Base-by-base conservation (phyloP, 1,284 basidiomycete genomes). In the Anthracocystis setariae region DNA sequence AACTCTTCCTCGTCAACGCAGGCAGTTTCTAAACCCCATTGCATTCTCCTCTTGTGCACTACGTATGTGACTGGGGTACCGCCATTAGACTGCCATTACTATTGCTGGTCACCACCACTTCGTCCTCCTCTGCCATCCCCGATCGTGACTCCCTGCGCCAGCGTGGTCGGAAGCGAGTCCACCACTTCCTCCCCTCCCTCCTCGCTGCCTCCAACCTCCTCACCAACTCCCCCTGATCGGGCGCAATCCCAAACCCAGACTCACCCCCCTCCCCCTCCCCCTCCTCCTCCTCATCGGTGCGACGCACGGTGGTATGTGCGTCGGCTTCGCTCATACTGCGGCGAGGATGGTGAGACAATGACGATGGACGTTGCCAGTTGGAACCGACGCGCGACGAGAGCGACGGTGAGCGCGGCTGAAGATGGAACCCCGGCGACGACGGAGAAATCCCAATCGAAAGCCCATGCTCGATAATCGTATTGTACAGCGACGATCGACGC, bases 1-100 rank as follows among this genome's bases (percentile, higher is more conserved):
- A 85, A 72, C 79, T 98, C 68, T 98, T 98, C 83, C 47, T 84
- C 5, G 70, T 71, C 35, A 75, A 73, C 18, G 74, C 77, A 3
- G 79, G 76, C 15, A 69, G 74, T 12, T 81, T 83, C 29, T 83
- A 44, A 42, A 8, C 0, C 10, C 20, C 20, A 10, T 25, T 29
- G n/a, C n/a, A n/a, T n/a, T n/a, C n/a, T n/a, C n/a, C n/a, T n/a
- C n/a, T n/a, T n/a, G n/a, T n/a, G n/a, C n/a, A n/a, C n/a, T n/a
- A n/a, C 7, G 29, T 12, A 7, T 29, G 29, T 29, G 29, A 29
- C 29, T 5, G 29, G 5, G 29, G 29, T 7, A 18, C 64, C 27
- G 57, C 64, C 64, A 67, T 52, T 40, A 67, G 23, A 37, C 64
- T 67, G 3, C 64, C 64, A 37, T 61, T 57, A 18, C 64, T 67